Evolutionary conservation across 306 rosid species (phyloP).

Genomic region (Cicer pinnatifidum): DNA sequence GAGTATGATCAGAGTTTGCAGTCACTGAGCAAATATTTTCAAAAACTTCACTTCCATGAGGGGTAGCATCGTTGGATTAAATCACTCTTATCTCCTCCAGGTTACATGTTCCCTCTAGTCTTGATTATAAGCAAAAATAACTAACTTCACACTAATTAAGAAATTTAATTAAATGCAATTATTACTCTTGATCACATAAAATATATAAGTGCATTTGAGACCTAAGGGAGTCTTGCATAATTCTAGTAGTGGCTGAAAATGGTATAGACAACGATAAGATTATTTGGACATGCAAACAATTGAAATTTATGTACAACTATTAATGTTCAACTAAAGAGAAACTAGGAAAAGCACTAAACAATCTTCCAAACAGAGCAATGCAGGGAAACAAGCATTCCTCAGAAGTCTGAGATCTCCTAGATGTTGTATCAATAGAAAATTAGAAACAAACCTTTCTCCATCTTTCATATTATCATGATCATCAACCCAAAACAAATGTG

Average conservation of each 20-base stretch:
- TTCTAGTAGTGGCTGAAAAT: constrained; percentile 10
- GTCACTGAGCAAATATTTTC: constrained; percentile 4
- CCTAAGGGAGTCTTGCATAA: background rate
- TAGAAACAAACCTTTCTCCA: constrained; percentile 83
- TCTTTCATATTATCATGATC: constrained; percentile 90
- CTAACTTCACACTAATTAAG: no score
- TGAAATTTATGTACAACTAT: constrained; percentile 35
- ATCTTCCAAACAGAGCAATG: constrained; percentile 10
- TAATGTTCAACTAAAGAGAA: constrained; percentile 41
- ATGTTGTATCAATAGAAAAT: constrained; percentile 32
- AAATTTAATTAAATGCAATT: no score
- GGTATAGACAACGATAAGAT: constrained; percentile 18
- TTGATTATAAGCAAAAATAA: no score
- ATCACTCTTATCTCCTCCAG: constrained; percentile 33
- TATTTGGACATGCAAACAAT: constrained; percentile 32
- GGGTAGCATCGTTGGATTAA: constrained; percentile 16
- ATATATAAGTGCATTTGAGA: no score
- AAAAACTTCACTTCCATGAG: background rate
- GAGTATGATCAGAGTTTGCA: constrained; percentile 1
- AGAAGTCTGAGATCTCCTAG: constrained; percentile 7
- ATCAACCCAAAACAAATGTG: constrained; percentile 94
- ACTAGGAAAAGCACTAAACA: constrained; percentile 20
- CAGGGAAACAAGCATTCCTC: constrained; percentile 24
- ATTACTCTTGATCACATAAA: no score
- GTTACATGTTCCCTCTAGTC: background rate